Conservation (phyloP, 805 yeast genomes). For the Saturnispora quitensis region DNA sequence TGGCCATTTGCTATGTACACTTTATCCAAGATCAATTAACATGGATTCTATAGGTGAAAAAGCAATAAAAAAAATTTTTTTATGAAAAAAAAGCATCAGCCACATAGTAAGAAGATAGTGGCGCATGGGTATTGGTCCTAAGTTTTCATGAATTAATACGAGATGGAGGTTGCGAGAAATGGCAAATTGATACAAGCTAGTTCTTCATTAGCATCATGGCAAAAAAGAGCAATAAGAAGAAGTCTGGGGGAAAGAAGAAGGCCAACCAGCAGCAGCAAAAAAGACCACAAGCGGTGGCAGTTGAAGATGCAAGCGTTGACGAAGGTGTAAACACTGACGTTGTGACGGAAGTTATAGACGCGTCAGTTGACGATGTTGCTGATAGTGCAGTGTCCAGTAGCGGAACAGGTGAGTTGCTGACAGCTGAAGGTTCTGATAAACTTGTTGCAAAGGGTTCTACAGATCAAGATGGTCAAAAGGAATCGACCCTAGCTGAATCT, state of each 20-base stretch:
- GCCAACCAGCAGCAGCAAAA: background rate
- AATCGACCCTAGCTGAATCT: too few species aligned
- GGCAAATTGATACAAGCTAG: background rate
- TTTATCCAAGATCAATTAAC: background rate
- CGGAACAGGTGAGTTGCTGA: background rate
- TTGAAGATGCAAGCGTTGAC: background rate
- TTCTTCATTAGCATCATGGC: background rate
- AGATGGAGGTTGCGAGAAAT: background rate
- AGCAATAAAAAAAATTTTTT: background rate
- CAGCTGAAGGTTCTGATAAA: background rate
- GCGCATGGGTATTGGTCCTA: background rate
- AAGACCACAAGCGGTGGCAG: background rate
- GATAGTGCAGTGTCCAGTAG: background rate
- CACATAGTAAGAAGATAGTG: background rate
- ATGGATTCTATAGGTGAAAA: background rate
- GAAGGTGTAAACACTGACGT: background rate
- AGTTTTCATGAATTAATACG: background rate
- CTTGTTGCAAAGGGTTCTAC: background rate
- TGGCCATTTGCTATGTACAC: constrained; percentile 8
- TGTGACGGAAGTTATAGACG: background rate
- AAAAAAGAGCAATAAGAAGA: constrained; percentile 5
- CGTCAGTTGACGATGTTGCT: background rate
- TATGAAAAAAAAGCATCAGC: background rate
- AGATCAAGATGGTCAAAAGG: too few species aligned
- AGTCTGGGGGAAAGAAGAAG: constrained; percentile 1